phyloP scores from a whole-genome alignment of 768 basidiomycete species.

The Saitozyma sp. region DNA sequence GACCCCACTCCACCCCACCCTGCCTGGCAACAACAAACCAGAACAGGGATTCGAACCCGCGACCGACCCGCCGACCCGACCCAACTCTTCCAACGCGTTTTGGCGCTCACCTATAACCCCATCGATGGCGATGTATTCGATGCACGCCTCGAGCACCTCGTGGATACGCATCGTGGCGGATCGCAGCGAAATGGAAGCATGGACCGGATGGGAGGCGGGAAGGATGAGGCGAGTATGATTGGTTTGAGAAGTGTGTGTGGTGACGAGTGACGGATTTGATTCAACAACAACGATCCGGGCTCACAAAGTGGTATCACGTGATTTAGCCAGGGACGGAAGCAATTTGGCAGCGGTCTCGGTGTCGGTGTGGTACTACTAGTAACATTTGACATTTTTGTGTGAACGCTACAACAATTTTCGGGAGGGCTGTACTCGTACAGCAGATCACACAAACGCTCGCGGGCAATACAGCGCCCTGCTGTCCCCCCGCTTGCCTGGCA shows the following conservation, averaged over 20 bases:
- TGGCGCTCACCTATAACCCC: slow-evolving; percentile 40
- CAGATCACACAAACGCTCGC: too few relatives aligned
- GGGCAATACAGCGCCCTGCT: too few relatives aligned
- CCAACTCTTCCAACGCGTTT: slow-evolving; percentile 3
- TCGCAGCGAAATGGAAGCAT: background rate
- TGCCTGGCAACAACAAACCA: background rate
- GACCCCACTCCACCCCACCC: too few relatives aligned
- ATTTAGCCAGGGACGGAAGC: too few relatives aligned
- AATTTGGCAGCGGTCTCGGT: too few relatives aligned
- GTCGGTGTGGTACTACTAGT: background rate
- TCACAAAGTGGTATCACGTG: too few relatives aligned
- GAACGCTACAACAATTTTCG: background rate
- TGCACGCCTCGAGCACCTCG: slow-evolving; percentile 37
- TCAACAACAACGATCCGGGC: too few relatives aligned
- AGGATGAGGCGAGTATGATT: background rate
- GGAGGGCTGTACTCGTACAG: background rate
- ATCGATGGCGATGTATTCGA: slow-evolving; percentile 43
- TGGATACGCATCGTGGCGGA: slow-evolving; percentile 36
- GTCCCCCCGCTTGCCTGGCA: too few relatives aligned
- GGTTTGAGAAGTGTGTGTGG: background rate
- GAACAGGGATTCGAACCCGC: slow-evolving; percentile 32
- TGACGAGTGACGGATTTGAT: too few relatives aligned
- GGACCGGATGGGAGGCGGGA: background rate
- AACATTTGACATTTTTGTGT: background rate
- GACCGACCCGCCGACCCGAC: background rate